Base-by-base conservation (phyloP, 352 stramenopile genomes). In the Phytophthora cajani region DNA sequence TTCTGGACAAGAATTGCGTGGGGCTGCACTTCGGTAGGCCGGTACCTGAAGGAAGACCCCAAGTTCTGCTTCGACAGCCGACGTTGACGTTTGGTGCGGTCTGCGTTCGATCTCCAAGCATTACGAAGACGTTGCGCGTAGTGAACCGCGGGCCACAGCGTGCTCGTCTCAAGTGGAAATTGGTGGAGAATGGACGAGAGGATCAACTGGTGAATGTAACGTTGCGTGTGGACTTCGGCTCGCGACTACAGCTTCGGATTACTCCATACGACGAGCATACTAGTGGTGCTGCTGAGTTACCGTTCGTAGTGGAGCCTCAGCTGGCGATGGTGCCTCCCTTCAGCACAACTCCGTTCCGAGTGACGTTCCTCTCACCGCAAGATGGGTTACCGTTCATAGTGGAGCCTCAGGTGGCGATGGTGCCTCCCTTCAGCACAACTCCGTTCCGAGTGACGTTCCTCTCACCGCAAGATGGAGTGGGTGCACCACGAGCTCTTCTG, bases 1-100 rank as follows among this genome's bases (percentile, higher is more conserved):
- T 64, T 33, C 56, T 93, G 1, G 85, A 94, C 19, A 74, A 62
- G 6, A 87, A 93, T 70, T 93, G 85, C 54, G 84, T 93, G 36
- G 88, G 87, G 0, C 74, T 95, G 0, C 61, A 77, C 47, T 79
- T 86, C 11, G 60, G 64, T 1, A 82, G 70, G 38, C 53, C 68
- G 19, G 46, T 71, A 19, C 53, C 55, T n/a, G 56, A 62, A 17
- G 69, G 47, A 47, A 64, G 47, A 17, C 2, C 50, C 2, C 21
- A 21, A 44, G 17, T 33, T 4, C 51, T 57, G 12, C 23, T 54
- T 36, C 42, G 49, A 8, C 66, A 77, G n/a, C 79, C 84, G 17
- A 85, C 76, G 3, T 55, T 92, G 25, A 67, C 58, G 6, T 89
- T 90, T 59, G 84, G 84, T 2, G 67, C 81, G 33, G 55, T 87